Evolutionary conservation across 208 protist species (phyloP), one percentile per base, ranked within the genome.

Genomic region (Leishmania guyanensis): DNA sequence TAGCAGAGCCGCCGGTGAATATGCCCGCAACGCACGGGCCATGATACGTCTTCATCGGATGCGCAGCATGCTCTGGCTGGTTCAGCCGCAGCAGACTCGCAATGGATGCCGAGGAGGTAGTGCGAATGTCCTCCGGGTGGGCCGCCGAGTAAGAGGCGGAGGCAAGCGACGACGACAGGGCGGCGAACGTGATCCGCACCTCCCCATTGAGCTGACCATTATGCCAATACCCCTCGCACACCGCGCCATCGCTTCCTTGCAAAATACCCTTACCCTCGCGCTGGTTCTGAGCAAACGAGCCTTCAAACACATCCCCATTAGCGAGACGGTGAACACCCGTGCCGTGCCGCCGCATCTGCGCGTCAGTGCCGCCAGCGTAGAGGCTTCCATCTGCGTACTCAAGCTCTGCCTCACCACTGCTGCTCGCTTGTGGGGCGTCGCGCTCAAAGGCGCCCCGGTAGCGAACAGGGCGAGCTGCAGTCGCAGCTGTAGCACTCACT

Each of bases 361-460:
- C 87, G 26, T 88, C 85, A 70, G 87, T 88, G 8, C 81, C 88
- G 4, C 94, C 94, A 0, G 9, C 29, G 80, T 97, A 97, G 77
- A 36, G 79, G 71, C 88, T 90, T 20, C 92, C 91, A 73, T 97
- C 92, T 26, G 86, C 84, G 84, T 97, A 97, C 29, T 73, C 66
- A 22, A 97, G 66, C 77, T 90, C 86, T 8, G 82, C 92, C 20
- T 84, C 86, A 0, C 54, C 50, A 2, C 71, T 48, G 46, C 75
- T 81, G 72, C 29, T 68, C 3, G 82, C 75, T 33, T 77, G 82
- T 1, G 91, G 84, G 26, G 77, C 65, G 80, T 94, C 90, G 43
- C 88, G 62, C 46, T 88, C 66, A 85, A 97, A 95, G 3, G 80
- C 65, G 14, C 93, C 93, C 2, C 80, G 89, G 86, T 97, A 95